A percentile compares a stretch with the other conserved stretches of the same genome.
Evolutionary conservation across 805 yeast species (phyloP).

Genomic region (Sungouiozyma ichnusensis): DNA sequence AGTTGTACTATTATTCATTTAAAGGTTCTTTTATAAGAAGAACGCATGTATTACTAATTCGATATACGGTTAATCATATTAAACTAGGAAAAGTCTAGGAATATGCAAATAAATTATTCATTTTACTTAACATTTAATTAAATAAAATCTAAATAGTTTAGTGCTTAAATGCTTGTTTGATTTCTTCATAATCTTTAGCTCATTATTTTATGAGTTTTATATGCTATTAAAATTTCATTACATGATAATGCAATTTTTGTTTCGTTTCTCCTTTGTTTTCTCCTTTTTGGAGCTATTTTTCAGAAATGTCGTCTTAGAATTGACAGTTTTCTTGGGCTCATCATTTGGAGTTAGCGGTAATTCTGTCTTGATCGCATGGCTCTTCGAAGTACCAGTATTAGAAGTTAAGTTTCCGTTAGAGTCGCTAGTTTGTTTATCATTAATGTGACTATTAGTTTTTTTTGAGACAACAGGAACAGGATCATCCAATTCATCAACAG

Average conservation of each 20-base stretch:
- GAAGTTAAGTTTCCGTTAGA: neutral
- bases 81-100: no score
- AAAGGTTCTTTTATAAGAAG: neutral
- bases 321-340: neutral
- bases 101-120: neutral
- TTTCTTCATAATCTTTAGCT: conserved; percentile 4
- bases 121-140: neutral
- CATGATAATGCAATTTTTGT: conserved; percentile 12
- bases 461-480: neutral
- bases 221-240: neutral
- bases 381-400: neutral
- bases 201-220: neutral
- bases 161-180: conserved; percentile 7
- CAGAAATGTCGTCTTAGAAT: neutral
- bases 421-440: neutral
- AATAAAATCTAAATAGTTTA: neutral
- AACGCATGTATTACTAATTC: no score
- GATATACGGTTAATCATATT: no score
- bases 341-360: conserved; percentile 1
- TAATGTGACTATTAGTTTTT: neutral
- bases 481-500: neutral
- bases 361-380: conserved; percentile 1
- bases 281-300: conserved; percentile 1
- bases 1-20: neutral
- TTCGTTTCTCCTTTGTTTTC: conserved; percentile 3